phyloP scores from a whole-genome alignment of 805 yeast species.

The Candida hungchunana region DNA sequence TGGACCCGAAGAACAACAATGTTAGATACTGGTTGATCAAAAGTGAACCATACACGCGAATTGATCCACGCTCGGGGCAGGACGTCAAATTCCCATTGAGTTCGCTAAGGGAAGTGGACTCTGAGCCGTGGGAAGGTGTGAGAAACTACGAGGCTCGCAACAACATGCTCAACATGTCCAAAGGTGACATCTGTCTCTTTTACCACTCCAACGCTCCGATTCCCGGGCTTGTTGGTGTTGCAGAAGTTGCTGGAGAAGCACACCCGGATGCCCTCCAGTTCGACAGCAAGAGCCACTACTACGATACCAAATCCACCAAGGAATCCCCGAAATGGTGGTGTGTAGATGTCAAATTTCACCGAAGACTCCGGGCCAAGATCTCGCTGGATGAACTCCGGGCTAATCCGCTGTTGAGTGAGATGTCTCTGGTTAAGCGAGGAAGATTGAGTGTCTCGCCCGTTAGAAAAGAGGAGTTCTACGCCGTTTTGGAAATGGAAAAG shows the following conservation, averaged over 20 bases:
- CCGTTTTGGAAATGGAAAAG: constrained; percentile 34
- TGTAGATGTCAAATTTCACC: constrained; percentile 42
- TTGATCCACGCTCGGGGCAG: constrained; percentile 41
- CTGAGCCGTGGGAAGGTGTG: constrained; percentile 58
- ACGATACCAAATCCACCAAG: constrained; percentile 40
- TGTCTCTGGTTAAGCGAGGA: constrained; percentile 45
- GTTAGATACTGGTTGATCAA: constrained; percentile 50
- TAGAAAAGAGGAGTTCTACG: constrained; percentile 37
- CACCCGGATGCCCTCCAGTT: constrained; percentile 39
- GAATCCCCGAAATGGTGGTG: constrained; percentile 54
- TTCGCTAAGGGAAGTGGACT: constrained; percentile 35
- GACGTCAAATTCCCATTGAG: constrained; percentile 47
- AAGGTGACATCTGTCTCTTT: constrained; percentile 45
- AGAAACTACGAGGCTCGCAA: constrained; percentile 55
- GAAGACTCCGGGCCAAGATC: constrained; percentile 40
- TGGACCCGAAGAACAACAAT: constrained; percentile 24
- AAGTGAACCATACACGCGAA: constrained; percentile 48
- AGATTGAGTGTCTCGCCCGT: constrained; percentile 52
- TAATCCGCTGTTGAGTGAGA: constrained; percentile 31
- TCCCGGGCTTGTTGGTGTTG: constrained; percentile 54
- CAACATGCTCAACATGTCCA: constrained; percentile 42
- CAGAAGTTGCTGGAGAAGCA: constrained; percentile 32
- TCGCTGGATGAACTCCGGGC: constrained; percentile 37
- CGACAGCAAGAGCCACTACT: constrained; percentile 40
- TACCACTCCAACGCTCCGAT: constrained; percentile 52